phyloP scores from a whole-genome alignment of 352 stramenopile genomes.

The Globisporangium canariense region DNA sequence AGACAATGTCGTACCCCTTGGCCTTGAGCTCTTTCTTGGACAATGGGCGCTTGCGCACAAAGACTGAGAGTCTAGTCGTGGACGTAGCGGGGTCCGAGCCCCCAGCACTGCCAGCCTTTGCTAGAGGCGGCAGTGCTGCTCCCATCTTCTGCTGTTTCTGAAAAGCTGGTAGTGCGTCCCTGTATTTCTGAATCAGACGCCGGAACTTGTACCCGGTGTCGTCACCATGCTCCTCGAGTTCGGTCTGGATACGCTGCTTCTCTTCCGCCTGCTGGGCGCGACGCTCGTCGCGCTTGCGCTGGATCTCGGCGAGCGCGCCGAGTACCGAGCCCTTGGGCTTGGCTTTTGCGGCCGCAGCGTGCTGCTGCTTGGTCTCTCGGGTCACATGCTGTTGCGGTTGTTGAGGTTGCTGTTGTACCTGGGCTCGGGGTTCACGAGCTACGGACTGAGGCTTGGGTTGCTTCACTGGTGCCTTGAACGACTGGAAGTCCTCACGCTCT shows the following conservation, averaged over 20 bases:
- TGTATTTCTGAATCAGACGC: conserved; percentile 56
- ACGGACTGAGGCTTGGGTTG: not conserved
- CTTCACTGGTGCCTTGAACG: conserved; percentile 14
- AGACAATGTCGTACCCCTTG: conserved; percentile 18
- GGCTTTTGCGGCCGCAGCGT: conserved; percentile 17
- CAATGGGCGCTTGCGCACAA: conserved; percentile 15
- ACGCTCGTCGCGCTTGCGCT: conserved; percentile 65
- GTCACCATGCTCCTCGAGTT: conserved; percentile 64
- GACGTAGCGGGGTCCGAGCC: not conserved
- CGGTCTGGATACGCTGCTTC: conserved; percentile 61
- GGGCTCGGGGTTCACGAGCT: not conserved
- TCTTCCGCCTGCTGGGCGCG: conserved; percentile 53
- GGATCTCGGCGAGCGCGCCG: conserved; percentile 57
- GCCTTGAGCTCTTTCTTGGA: conserved; percentile 19
- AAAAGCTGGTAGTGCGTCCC: conserved; percentile 36
- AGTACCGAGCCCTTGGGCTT: conserved; percentile 52
- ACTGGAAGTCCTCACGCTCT: conserved; percentile 17
- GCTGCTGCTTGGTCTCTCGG: conserved; percentile 22
- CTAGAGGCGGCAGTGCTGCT: not conserved
- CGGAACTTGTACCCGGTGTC: conserved; percentile 77
- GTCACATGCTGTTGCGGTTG: conserved; percentile 3
- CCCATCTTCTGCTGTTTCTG: conserved; percentile 4
- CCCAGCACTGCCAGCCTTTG: not conserved
- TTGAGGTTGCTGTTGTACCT: not conserved
- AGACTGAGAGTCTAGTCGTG: conserved; percentile 11